phyloP scores from a whole-genome alignment of 75 land plant species.

The Pinus albicaulis region DNA sequence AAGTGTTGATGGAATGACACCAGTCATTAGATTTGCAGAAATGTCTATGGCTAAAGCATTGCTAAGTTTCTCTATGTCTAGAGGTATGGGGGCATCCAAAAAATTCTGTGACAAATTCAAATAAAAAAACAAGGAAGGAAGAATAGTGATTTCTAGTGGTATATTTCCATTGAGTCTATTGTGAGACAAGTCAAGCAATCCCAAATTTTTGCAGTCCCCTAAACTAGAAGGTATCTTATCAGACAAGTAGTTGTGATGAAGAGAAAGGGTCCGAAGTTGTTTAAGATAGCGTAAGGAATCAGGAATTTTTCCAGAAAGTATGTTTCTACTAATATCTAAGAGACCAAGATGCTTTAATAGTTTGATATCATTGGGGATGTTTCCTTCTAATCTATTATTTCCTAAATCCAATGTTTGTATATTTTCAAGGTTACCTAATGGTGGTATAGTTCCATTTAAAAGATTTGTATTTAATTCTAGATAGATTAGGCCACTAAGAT shows the following conservation, averaged over 20 bases:
- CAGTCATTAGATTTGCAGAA: conserved; percentile 28
- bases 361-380: conserved; percentile 19
- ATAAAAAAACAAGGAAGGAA: conserved; percentile 2
- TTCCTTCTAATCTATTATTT: conserved; percentile 15
- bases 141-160: conserved; percentile 11
- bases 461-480: conserved; percentile 16
- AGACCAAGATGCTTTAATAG: conserved; percentile 11
- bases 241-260: conserved; percentile 11
- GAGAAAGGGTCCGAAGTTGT: neutral
- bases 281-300: neutral
- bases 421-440: neutral
- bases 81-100: conserved; percentile 8
- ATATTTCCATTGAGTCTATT: conserved; percentile 6
- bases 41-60: conserved; percentile 16
- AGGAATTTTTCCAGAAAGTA: conserved; percentile 23
- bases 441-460: conserved; percentile 18
- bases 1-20: conserved; percentile 25
- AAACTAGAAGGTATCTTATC: conserved; percentile 13
- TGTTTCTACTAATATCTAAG: conserved; percentile 14
- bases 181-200: neutral
- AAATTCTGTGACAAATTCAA: conserved; percentile 22
- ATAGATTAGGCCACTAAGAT: neutral
- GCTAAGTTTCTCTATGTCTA: conserved; percentile 11
- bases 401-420: conserved; percentile 16
- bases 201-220: conserved; percentile 9